A percentile compares a stretch with the other conserved stretches of the same genome.
Evolutionary conservation across 192 early-diverging fungal genomes (phyloP).

Genomic region (Dissophora ornata): DNA sequence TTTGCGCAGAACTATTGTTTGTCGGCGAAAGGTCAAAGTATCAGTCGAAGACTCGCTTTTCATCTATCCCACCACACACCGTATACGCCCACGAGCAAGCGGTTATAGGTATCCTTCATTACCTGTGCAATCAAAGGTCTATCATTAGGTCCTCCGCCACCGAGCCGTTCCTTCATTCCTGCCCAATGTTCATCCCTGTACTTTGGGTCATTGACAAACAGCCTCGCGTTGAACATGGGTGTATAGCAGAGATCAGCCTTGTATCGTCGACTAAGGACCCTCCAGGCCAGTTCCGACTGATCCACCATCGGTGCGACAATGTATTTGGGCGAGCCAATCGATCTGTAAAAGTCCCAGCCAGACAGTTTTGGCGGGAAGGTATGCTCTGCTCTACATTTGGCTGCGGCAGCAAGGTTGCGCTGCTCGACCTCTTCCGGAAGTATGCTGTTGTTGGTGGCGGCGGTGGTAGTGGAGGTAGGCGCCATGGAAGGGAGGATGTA

Average conservation of each 20-base stretch:
- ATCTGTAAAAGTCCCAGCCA: slow-evolving; percentile 86
- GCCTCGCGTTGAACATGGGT: slow-evolving; percentile 96
- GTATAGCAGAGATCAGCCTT: slow-evolving; percentile 93
- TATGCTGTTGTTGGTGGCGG: slow-evolving; percentile 8
- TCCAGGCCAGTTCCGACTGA: slow-evolving; percentile 95
- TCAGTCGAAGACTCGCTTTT: too few relatives aligned
- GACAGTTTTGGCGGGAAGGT: slow-evolving; percentile 62
- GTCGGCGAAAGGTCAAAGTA: background rate
- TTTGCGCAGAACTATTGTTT: slow-evolving; percentile 94
- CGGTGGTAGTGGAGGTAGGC: background rate
- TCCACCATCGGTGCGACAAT: slow-evolving; percentile 98
- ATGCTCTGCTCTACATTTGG: slow-evolving; percentile 20
- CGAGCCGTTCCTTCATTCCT: slow-evolving; percentile 47
- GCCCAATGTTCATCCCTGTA: slow-evolving; percentile 84
- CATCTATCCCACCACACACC: too few relatives aligned
- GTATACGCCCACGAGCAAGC: too few relatives aligned
- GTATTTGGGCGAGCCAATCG: slow-evolving; percentile 77
- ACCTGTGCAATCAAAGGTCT: slow-evolving; percentile 87
- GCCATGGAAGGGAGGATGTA: background rate
- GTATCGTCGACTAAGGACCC: slow-evolving; percentile 89
- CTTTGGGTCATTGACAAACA: slow-evolving; percentile 78
- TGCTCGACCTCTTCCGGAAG: slow-evolving; percentile 12
- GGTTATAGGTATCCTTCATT: background rate
- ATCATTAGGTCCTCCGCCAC: slow-evolving; percentile 68
- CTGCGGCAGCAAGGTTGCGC: slow-evolving; percentile 24